These are phyloP conservation scores for Trametes cingulata DNA, from an alignment of 768 basidiomycete genomes.

Conservation along the genomic window DNA sequence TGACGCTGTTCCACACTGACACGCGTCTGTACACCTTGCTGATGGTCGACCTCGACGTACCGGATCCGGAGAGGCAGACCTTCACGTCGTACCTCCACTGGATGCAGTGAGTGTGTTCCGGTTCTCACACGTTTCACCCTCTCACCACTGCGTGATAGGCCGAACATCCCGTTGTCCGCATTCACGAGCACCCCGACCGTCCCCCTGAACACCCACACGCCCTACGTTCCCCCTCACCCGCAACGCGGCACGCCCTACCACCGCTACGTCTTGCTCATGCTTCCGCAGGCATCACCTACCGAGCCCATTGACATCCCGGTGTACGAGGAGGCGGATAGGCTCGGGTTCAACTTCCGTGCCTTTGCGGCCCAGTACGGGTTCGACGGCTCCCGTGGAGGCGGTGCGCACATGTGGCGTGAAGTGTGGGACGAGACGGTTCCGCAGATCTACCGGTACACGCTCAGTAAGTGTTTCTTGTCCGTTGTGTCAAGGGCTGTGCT, in stretches of 20 bases:
- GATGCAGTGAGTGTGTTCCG: conserved; percentile 63
- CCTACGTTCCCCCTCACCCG: conserved; percentile 90
- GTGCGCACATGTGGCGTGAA: conserved; percentile 82
- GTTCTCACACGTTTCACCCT: not conserved
- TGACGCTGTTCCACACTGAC: conserved; percentile 81
- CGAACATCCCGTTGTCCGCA: conserved; percentile 78
- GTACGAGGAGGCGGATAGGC: conserved; percentile 39
- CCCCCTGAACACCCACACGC: conserved; percentile 54
- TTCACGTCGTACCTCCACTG: conserved; percentile 83
- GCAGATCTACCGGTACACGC: conserved; percentile 62
- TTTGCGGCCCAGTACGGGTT: conserved; percentile 61
- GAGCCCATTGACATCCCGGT: conserved; percentile 31
- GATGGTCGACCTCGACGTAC: conserved; percentile 89
- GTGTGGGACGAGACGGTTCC: conserved; percentile 70
- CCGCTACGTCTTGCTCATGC: conserved; percentile 78
- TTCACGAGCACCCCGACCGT: conserved; percentile 44
- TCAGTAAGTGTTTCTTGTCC: conserved; percentile 53
- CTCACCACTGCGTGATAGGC: conserved; percentile 43
- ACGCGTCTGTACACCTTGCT: conserved; percentile 83
- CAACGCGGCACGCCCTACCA: conserved; percentile 88
- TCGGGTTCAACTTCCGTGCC: conserved; percentile 63
- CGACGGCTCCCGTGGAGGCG: conserved; percentile 59
- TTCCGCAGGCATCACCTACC: conserved; percentile 59
- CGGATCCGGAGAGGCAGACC: conserved; percentile 62
- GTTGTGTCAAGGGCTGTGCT: conserved; percentile 10